Percentiles rank a stretch among this genome's conserved stretches.
Evolutionary conservation across 129 eudicot species (phyloP).

Genomic region (carrot (Daucus carota)): DNA sequence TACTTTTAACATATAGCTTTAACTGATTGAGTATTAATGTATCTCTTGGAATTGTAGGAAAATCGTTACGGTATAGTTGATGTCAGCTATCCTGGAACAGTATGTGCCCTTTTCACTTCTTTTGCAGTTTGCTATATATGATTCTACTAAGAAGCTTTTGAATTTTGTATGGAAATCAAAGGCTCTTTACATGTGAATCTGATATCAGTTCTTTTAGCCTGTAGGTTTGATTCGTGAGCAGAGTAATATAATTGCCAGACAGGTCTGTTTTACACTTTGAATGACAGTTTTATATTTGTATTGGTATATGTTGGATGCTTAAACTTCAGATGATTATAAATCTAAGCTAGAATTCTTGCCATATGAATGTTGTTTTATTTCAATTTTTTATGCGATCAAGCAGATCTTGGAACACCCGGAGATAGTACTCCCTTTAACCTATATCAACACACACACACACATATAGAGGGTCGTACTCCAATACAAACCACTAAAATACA

Average conservation of each 20-base stretch:
- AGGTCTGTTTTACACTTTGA: slow-evolving; percentile 36
- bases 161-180: neutral
- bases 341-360: neutral
- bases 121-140: slow-evolving; percentile 4
- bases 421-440: neutral
- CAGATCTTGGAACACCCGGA: neutral
- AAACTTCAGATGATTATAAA: neutral
- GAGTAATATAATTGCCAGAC: slow-evolving; percentile 76
- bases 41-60: slow-evolving; percentile 47
- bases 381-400: neutral
- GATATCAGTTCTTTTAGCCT: slow-evolving; percentile 45
- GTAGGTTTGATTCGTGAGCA: slow-evolving; percentile 94
- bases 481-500: too few relatives aligned
- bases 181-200: neutral
- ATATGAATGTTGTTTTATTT: neutral
- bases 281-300: neutral
- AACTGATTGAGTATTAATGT: neutral
- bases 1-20: neutral
- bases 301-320: neutral
- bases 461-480: too few relatives aligned
- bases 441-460: too few relatives aligned
- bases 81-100: slow-evolving; percentile 72
- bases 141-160: neutral
- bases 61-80: slow-evolving; percentile 83
- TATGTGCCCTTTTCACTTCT: slow-evolving; percentile 30